Percentiles rank a stretch among this genome's conserved stretches.
These are phyloP conservation scores for Metschnikowia borealis DNA, from an alignment of 805 yeast genomes.

Conservation along the genomic window DNA sequence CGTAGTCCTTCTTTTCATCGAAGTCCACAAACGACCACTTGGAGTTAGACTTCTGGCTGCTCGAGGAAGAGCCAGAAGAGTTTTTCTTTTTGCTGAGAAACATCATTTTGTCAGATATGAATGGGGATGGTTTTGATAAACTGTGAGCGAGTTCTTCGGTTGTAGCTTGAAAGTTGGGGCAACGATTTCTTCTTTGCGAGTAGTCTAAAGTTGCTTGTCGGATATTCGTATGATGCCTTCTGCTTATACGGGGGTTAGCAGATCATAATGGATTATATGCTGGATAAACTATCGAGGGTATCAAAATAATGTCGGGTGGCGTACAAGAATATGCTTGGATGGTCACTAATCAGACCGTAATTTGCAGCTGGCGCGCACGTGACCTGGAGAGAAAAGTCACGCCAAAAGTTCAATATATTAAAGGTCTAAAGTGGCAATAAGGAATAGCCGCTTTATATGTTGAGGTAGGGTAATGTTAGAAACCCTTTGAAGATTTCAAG, in stretches of 20 bases:
- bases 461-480: neutral
- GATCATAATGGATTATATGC: neutral
- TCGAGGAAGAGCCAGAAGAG: constrained; percentile 22
- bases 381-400: neutral
- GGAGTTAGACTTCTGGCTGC: constrained; percentile 8
- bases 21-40: constrained; percentile 32
- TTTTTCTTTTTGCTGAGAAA: constrained; percentile 23
- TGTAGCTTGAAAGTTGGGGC: neutral
- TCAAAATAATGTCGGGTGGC: neutral
- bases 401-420: neutral
- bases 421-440: neutral
- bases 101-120: constrained; percentile 4
- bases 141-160: neutral
- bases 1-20: constrained; percentile 45
- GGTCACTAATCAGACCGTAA: constrained; percentile 1
- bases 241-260: neutral
- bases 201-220: neutral
- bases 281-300: neutral
- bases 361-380: constrained; percentile 3
- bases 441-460: neutral
- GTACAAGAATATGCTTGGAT: neutral
- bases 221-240: neutral
- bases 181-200: neutral
- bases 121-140: neutral
- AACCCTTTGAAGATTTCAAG: neutral